phyloP scores from a whole-genome alignment of 2,329 filamentous ascomycete species.

The Fusarium multiceps region DNA sequence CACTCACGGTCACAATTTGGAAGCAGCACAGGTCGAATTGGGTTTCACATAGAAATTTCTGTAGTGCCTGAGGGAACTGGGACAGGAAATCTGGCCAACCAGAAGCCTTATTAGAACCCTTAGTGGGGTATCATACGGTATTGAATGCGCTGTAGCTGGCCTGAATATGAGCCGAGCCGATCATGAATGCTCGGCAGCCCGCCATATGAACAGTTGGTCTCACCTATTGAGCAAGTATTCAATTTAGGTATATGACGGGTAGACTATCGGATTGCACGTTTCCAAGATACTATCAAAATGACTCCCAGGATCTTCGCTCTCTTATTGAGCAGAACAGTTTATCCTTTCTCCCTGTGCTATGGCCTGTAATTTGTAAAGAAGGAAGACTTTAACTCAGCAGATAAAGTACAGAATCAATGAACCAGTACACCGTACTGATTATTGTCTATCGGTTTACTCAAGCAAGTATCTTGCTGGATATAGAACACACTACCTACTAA shows the following conservation, averaged over 20 bases:
- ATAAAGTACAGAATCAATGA: too few relatives aligned
- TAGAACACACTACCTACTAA: too few relatives aligned
- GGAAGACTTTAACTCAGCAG: not conserved
- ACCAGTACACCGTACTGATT: too few relatives aligned
- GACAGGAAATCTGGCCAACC: not conserved
- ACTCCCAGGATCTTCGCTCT: not conserved
- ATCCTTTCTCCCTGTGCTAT: not conserved
- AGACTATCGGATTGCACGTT: not conserved
- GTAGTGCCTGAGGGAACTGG: not conserved
- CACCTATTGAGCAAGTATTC: not conserved
- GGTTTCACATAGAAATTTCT: conserved; percentile 25
- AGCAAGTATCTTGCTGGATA: too few relatives aligned
- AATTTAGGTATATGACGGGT: not conserved
- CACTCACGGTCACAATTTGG: not conserved
- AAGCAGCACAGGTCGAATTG: conserved; percentile 8
- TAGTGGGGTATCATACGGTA: conserved; percentile 4
- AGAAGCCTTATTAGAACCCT: not conserved
- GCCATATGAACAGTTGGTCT: not conserved
- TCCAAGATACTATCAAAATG: not conserved
- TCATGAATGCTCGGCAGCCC: not conserved
- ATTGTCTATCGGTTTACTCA: too few relatives aligned
- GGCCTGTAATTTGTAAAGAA: not conserved
- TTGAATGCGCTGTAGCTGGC: conserved; percentile 9
- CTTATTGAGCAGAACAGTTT: not conserved
- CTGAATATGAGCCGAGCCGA: not conserved